Conservation (phyloP, 2,329 filamentous ascomycete species). For the Ophiostoma himal-ulmi region DNA sequence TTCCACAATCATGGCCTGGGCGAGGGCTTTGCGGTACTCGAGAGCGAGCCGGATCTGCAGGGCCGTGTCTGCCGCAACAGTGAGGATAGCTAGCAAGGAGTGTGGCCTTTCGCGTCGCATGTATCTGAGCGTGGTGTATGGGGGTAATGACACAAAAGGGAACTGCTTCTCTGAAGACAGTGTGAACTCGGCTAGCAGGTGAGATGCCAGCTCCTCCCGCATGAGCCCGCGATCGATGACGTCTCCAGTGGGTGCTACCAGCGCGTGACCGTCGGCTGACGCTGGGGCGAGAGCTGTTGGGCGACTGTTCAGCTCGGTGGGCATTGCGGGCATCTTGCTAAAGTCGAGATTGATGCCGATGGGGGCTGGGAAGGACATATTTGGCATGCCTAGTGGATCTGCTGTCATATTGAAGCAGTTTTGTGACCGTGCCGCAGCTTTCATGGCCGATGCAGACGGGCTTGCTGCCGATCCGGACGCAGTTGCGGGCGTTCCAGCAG, state of each 20-base stretch:
- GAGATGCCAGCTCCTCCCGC: constrained; percentile 20
- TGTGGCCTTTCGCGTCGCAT: constrained; percentile 27
- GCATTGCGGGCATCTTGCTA: not conserved
- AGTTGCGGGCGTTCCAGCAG: constrained; percentile 21
- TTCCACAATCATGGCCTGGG: constrained; percentile 27
- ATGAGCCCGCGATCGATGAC: constrained; percentile 25
- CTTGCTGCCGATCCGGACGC: constrained; percentile 24
- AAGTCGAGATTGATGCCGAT: not conserved
- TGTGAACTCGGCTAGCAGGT: constrained; percentile 20
- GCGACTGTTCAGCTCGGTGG: not conserved
- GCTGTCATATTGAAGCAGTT: not conserved
- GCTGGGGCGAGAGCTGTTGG: not conserved
- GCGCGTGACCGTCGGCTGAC: not conserved
- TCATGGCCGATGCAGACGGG: not conserved
- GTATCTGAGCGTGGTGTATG: constrained; percentile 20
- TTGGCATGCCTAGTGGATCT: not conserved
- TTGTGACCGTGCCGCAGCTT: not conserved
- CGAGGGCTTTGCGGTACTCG: constrained; percentile 26
- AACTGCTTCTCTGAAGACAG: constrained; percentile 18
- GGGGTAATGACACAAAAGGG: constrained; percentile 26
- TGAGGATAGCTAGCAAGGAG: constrained; percentile 27
- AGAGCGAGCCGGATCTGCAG: constrained; percentile 25
- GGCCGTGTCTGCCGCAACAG: constrained; percentile 16
- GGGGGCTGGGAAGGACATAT: not conserved
- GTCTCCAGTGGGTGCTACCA: constrained; percentile 17